Evolutionary conservation across 805 yeast species (phyloP).

Genomic region (Candida gorgasii): DNA sequence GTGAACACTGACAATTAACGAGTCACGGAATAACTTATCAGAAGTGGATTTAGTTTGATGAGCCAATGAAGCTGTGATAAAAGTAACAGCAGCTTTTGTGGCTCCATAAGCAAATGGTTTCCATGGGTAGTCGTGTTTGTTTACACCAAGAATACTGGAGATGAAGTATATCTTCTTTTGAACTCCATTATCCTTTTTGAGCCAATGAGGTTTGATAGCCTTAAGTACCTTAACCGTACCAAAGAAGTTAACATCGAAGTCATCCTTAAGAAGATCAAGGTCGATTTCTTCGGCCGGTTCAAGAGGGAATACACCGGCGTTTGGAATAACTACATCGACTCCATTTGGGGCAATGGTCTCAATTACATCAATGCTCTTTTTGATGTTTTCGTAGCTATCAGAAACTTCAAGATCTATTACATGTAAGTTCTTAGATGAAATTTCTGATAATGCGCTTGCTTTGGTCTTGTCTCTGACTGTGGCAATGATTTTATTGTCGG

Average conservation of each 20-base stretch:
- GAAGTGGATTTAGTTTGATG: not conserved
- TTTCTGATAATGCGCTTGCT: not conserved
- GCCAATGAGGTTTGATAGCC: slow-evolving; percentile 3
- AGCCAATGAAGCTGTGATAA: slow-evolving; percentile 9
- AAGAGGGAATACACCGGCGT: slow-evolving; percentile 24
- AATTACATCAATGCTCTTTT: slow-evolving; percentile 5
- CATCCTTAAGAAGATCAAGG: not conserved
- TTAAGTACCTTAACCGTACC: slow-evolving; percentile 5
- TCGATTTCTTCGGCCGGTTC: not conserved
- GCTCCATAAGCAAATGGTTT: slow-evolving; percentile 24
- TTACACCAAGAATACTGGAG: slow-evolving; percentile 16
- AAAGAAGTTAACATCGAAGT: not conserved
- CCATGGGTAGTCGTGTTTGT: not conserved
- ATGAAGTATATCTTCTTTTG: slow-evolving; percentile 3
- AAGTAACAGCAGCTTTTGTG: slow-evolving; percentile 38
- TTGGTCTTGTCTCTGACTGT: not conserved
- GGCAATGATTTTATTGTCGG: not conserved
- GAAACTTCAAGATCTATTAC: slow-evolving; percentile 2
- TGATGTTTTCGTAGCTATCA: not conserved
- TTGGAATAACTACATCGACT: slow-evolving; percentile 35
- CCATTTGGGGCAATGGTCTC: slow-evolving; percentile 25
- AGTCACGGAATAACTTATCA: not conserved
- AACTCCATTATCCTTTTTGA: slow-evolving; percentile 7
- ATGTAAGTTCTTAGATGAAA: not conserved
- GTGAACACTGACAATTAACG: slow-evolving; percentile 1